A percentile compares a stretch with the other conserved stretches of the same genome.
phyloP scores from a whole-genome alignment of 1,284 basidiomycete genomes.

The Paramarasmius palmivorus region DNA sequence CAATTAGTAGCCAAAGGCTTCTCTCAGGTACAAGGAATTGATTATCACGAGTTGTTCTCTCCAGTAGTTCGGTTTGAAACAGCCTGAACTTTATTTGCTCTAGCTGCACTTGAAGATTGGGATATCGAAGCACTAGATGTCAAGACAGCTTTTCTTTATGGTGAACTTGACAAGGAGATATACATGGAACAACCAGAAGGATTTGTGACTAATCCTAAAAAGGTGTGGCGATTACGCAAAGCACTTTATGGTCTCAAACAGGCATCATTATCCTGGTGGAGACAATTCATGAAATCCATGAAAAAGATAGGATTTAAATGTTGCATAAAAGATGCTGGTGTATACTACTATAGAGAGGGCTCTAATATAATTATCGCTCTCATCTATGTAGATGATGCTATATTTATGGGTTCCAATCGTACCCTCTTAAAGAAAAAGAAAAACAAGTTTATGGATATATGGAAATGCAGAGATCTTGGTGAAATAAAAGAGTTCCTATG shows the following conservation, averaged over 20 bases:
- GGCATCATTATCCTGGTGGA: conserved; percentile 29
- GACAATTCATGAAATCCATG: conserved; percentile 23
- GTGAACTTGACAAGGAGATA: conserved; percentile 33
- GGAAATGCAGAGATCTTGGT: conserved; percentile 17
- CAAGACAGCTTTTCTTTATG: conserved; percentile 37
- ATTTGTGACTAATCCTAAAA: conserved; percentile 19
- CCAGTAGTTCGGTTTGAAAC: not conserved
- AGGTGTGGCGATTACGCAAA: conserved; percentile 23
- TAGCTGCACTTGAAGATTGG: conserved; percentile 29
- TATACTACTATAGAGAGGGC: conserved; percentile 20
- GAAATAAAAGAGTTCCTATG: conserved; percentile 10
- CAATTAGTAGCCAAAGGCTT: not conserved
- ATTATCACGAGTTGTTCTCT: not conserved
- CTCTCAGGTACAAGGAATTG: not conserved
- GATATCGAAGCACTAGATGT: conserved; percentile 36
- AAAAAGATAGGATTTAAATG: conserved; percentile 20
- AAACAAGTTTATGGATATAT: conserved; percentile 13
- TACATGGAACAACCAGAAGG: conserved; percentile 36
- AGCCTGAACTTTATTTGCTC: conserved; percentile 23
- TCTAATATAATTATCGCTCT: conserved; percentile 18
- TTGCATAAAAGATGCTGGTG: conserved; percentile 20
- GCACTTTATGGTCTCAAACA: conserved; percentile 36
- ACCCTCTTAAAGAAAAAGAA: conserved; percentile 9
- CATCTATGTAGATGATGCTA: conserved; percentile 17
- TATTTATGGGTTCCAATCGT: not conserved